A percentile compares a stretch with the other conserved stretches of the same genome.
Evolutionary conservation across 2,329 filamentous ascomycete species (phyloP).

Genomic region (Penicillium sp.): DNA sequence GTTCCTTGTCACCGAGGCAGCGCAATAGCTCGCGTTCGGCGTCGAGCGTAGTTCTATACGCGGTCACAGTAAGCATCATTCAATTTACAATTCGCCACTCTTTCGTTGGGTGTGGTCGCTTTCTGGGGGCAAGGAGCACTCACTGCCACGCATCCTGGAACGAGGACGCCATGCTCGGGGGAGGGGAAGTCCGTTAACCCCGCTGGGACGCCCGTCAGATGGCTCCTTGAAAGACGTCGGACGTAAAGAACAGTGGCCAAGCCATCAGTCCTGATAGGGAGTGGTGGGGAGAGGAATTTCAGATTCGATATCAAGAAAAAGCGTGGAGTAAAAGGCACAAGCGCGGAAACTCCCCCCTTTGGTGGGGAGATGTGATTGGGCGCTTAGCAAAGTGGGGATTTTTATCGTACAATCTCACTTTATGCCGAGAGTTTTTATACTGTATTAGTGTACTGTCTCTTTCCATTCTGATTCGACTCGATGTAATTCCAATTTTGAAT

Average conservation of each 20-base stretch:
- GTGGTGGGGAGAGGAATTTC: constrained; percentile 11
- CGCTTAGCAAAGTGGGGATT: background rate
- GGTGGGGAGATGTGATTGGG: background rate
- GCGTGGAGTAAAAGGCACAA: constrained; percentile 17
- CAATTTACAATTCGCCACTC: background rate
- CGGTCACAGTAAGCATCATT: constrained; percentile 14
- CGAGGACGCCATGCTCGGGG: constrained; percentile 44
- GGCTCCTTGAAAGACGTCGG: constrained; percentile 53
- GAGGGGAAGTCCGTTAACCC: constrained; percentile 50
- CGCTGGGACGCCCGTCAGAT: constrained; percentile 59
- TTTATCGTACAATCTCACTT: background rate
- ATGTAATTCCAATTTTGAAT: too few species aligned
- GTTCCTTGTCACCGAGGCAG: constrained; percentile 51
- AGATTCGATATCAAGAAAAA: constrained; percentile 9
- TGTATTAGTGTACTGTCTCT: background rate
- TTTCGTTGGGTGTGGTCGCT: background rate
- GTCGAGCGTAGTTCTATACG: constrained; percentile 38
- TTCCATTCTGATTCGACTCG: background rate
- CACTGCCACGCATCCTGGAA: constrained; percentile 56
- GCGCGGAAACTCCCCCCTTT: constrained; percentile 5
- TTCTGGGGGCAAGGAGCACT: constrained; percentile 26
- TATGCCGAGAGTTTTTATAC: background rate
- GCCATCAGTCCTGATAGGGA: constrained; percentile 49
- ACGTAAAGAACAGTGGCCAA: constrained; percentile 50
- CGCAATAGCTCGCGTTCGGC: constrained; percentile 51